Percentiles rank a stretch among this genome's conserved stretches.
Conservation (phyloP, 2,329 filamentous ascomycete genomes). For the Ophiocordyceps camponoti-rufipedis region DNA sequence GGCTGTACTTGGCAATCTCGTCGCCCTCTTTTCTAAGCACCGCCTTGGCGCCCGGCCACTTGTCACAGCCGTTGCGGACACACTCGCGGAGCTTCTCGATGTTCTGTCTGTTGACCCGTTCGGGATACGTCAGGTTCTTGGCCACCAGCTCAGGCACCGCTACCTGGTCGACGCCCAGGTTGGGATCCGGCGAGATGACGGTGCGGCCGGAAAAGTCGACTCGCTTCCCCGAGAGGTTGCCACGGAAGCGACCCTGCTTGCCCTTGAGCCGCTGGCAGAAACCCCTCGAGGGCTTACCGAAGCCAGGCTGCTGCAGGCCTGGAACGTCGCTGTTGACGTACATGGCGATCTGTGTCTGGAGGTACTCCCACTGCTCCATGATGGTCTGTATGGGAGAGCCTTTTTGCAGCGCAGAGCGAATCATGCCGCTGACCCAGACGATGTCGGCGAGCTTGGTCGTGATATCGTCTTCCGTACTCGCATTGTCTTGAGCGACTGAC, state of each 20-base stretch:
- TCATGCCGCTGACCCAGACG: constrained; percentile 90
- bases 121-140: constrained; percentile 81
- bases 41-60: constrained; percentile 91
- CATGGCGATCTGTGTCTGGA: constrained; percentile 96
- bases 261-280: constrained; percentile 95
- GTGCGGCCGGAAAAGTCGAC: constrained; percentile 99
- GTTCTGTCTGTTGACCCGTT: constrained; percentile 95
- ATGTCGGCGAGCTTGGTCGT: constrained; percentile 99
- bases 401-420: constrained; percentile 76
- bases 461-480: constrained; percentile 90
- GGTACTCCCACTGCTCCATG: constrained; percentile 72
- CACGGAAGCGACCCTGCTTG: constrained; percentile 91
- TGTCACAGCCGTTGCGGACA: constrained; percentile 83
- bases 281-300: constrained; percentile 86
- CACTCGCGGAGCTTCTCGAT: constrained; percentile 78
- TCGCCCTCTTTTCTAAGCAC: constrained; percentile 89
- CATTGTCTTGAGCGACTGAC: constrained; percentile 93
- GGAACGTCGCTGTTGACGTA: constrained; percentile 99
- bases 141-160: constrained; percentile 91
- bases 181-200: constrained; percentile 96
- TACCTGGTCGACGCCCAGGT: constrained; percentile 88
- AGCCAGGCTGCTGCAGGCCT: constrained; percentile 87
- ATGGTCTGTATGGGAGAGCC: constrained; percentile 84
- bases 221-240: constrained; percentile 98
- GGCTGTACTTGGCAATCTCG: constrained; percentile 83